Percentiles rank a stretch among this genome's conserved stretches.
phyloP scores from a whole-genome alignment of 2,329 filamentous ascomycete species.

The Botrytis sinoallii region DNA sequence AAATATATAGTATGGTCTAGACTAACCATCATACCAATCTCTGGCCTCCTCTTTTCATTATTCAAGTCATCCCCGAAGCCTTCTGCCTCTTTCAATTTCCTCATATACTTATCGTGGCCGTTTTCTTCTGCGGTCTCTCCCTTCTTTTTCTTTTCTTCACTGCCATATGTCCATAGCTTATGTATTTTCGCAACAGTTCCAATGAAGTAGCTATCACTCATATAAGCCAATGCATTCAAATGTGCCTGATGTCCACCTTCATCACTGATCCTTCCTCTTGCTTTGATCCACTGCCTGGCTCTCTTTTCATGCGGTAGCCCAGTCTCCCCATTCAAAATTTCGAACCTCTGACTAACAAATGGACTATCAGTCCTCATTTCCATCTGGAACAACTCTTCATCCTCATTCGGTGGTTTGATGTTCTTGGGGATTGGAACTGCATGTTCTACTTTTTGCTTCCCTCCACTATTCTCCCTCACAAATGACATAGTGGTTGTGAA shows the following conservation, averaged over 20 bases:
- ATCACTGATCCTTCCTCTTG: slow-evolving; percentile 69
- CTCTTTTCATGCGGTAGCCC: slow-evolving; percentile 61
- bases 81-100: slow-evolving; percentile 39
- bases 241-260: slow-evolving; percentile 76
- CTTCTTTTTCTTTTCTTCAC: slow-evolving; percentile 13
- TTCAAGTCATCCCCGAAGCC: slow-evolving; percentile 45
- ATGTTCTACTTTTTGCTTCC: slow-evolving; percentile 58
- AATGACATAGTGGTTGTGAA: slow-evolving; percentile 96
- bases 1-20: slow-evolving; percentile 74
- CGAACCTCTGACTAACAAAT: slow-evolving; percentile 56
- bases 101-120: slow-evolving; percentile 51
- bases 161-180: slow-evolving; percentile 70
- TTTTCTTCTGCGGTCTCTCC: slow-evolving; percentile 16
- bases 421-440: slow-evolving; percentile 55
- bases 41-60: slow-evolving; percentile 50
- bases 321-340: slow-evolving; percentile 52
- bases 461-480: slow-evolving; percentile 61
- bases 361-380: slow-evolving; percentile 41
- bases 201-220: slow-evolving; percentile 91
- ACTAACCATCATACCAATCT: slow-evolving; percentile 81
- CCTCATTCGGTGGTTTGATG: slow-evolving; percentile 41
- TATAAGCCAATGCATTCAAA: slow-evolving; percentile 84
- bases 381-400: slow-evolving; percentile 42
- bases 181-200: slow-evolving; percentile 82
- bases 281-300: slow-evolving; percentile 71